phyloP scores from a whole-genome alignment of 169 alveolate genomes.

The Plasmodium sp. region DNA sequence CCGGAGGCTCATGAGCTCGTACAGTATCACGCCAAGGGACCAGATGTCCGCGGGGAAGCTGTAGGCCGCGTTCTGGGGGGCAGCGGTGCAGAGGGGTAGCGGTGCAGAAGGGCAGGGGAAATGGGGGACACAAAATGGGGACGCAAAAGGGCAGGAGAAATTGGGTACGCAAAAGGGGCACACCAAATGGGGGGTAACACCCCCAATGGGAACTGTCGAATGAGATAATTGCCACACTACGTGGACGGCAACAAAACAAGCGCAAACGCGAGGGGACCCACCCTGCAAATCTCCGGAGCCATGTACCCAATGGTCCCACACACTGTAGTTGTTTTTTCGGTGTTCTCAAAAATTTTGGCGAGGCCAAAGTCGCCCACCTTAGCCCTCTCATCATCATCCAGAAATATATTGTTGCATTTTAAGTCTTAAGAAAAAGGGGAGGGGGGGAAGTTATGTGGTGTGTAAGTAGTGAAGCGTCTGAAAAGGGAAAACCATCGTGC shows the following conservation, averaged over 20 bases:
- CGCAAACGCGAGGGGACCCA: background rate
- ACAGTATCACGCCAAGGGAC: conserved; percentile 73
- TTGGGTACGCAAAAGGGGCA: background rate
- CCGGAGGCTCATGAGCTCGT: conserved; percentile 64
- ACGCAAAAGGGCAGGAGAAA: background rate
- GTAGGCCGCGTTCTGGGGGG: conserved; percentile 36
- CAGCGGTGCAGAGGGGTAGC: background rate
- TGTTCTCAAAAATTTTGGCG: conserved; percentile 57
- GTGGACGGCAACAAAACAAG: background rate
- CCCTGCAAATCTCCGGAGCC: conserved; percentile 75
- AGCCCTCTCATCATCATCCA: conserved; percentile 74
- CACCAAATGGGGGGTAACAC: background rate
- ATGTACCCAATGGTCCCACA: conserved; percentile 77
- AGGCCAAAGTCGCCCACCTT: conserved; percentile 75
- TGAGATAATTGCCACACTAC: background rate
- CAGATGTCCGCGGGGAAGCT: conserved; percentile 74
- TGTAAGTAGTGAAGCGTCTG: background rate
- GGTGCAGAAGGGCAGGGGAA: background rate
- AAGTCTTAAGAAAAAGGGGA: conserved; percentile 40
- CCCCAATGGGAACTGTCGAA: background rate
- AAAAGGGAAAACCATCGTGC: background rate
- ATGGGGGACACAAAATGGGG: background rate
- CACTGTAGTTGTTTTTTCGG: conserved; percentile 67
- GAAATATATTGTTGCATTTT: conserved; percentile 74
- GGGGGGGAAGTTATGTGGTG: background rate